Base-by-base conservation (phyloP, 2,329 filamentous ascomycete species). In the Phyllosticta ampelicida region DNA sequence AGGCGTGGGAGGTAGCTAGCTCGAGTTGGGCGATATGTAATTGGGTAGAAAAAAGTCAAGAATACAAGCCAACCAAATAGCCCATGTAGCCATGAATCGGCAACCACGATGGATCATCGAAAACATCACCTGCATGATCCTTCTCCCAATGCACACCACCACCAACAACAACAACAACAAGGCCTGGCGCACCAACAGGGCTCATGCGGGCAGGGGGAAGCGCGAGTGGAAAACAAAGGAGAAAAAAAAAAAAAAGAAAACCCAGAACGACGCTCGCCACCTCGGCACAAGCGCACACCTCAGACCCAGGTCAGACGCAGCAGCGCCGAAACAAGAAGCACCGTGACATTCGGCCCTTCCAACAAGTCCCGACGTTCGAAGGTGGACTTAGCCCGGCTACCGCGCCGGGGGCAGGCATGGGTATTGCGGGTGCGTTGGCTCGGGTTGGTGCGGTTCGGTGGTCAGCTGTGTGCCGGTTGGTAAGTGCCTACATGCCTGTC, bases 361-460 rank as follows among this genome's bases (percentile, higher is more conserved):
- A 48, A 9, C 21, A 26, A 21, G 55, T 53, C 55, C 51, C 53
- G 55, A 58, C 55, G 55, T 58, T 58, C 55, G 55, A 58, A 18
- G 55, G n/a, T 58, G 51, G 51, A 58, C 55, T 58, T 58, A 58
- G 55, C 53, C 50, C 13, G 36, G n/a, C 36, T 44, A 16, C 36
- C 36, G 36, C 36, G 36, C 36, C 30, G 30, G 30, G 30, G 11
- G 30, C 30, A 44, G 30, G 23, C 23, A 26, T 26, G 23, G 23
- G 23, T 26, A 26, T 26, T 3, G 23, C 4, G 23, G 23, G 3
- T 8, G 23, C 8, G 23, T 3, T 26, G 23, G 4, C 23, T 26
- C 23, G 23, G 23, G 23, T 26, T 26, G 23, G 23, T 26, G 23
- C n/a, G n/a, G n/a, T n/a, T n/a, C n/a, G 23, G 23, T 26, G 23